Evolutionary conservation across 1,139 yeast species (phyloP).

Genomic region (Suhomyces terraborum): DNA sequence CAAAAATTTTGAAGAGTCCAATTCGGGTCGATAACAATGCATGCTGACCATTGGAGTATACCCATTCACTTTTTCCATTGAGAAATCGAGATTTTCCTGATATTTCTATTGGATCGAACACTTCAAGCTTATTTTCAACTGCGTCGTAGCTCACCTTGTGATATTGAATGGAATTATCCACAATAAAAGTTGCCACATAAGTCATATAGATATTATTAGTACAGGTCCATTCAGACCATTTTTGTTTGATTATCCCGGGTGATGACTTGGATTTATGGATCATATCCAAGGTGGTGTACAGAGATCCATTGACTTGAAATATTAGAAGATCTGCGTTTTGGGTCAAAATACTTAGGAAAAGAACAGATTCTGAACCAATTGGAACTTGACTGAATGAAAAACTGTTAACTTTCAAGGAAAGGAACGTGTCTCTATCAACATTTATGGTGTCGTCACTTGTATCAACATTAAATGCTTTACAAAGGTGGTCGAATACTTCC

Average conservation of each 20-base stretch:
- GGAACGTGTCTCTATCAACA: slow-evolving; percentile 19
- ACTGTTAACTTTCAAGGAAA: slow-evolving; percentile 29
- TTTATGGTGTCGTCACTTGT: slow-evolving; percentile 17
- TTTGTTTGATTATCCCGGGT: slow-evolving; percentile 21
- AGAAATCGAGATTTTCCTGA: slow-evolving; percentile 8
- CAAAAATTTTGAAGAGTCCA: slow-evolving; percentile 9
- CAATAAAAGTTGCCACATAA: slow-evolving; percentile 18
- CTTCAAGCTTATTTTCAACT: slow-evolving; percentile 1
- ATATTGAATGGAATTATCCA: slow-evolving; percentile 24
- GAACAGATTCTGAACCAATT: slow-evolving; percentile 15
- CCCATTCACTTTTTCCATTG: slow-evolving; percentile 13
- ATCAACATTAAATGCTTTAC: slow-evolving; percentile 23
- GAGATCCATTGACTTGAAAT: slow-evolving; percentile 19
- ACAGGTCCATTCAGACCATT: slow-evolving; percentile 27
- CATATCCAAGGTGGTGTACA: slow-evolving; percentile 15
- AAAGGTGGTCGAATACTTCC: slow-evolving; percentile 32
- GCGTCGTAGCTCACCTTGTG: slow-evolving; percentile 13
- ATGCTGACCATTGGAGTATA: not conserved
- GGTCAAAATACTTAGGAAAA: slow-evolving; percentile 22
- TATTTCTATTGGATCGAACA: slow-evolving; percentile 3
- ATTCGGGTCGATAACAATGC: slow-evolving; percentile 15
- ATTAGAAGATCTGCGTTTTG: slow-evolving; percentile 23
- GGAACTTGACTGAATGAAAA: slow-evolving; percentile 30
- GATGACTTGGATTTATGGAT: slow-evolving; percentile 10
- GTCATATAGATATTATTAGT: slow-evolving; percentile 10